Evolutionary conservation across 257 asterid genomes (phyloP).

Genomic region (Coffea canephora): DNA sequence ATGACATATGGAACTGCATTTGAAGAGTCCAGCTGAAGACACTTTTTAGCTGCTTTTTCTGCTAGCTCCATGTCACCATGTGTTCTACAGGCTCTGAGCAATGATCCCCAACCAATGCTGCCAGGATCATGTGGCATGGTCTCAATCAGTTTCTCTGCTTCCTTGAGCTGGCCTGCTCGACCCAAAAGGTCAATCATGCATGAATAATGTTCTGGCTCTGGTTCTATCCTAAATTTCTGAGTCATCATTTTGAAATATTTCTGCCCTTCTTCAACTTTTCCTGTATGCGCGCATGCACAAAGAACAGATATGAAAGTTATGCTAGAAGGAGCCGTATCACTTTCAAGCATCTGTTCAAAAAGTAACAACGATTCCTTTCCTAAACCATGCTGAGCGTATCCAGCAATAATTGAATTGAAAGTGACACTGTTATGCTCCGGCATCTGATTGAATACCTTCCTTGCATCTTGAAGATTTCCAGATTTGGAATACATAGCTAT

Average conservation of each 20-base stretch:
- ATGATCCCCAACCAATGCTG: constrained; percentile 58
- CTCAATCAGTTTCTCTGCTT: constrained; percentile 55
- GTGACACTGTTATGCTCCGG: constrained; percentile 56
- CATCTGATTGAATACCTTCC: constrained; percentile 53
- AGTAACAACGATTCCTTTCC: constrained; percentile 50
- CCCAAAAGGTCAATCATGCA: constrained; percentile 80
- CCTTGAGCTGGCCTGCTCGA: constrained; percentile 61
- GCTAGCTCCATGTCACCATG: constrained; percentile 58
- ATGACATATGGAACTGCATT: constrained; percentile 67
- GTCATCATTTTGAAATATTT: constrained; percentile 55
- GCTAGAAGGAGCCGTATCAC: constrained; percentile 40
- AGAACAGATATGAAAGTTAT: constrained; percentile 74
- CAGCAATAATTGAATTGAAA: constrained; percentile 67
- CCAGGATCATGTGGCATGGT: constrained; percentile 63
- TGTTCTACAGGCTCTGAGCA: constrained; percentile 62
- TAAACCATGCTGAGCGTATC: constrained; percentile 75
- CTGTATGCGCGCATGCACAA: constrained; percentile 72
- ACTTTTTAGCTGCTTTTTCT: constrained; percentile 57
- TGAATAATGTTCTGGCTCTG: constrained; percentile 59
- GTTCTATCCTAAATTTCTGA: constrained; percentile 45
- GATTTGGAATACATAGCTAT: constrained; percentile 74
- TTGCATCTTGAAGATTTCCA: constrained; percentile 62
- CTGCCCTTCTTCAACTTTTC: constrained; percentile 66
- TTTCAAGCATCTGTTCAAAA: constrained; percentile 51
- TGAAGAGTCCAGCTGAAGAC: constrained; percentile 58